Evolutionary conservation across 148 eudicot genomes (phyloP), one percentile per base, ranked within the genome.

Genomic region (Polygonum maritimum): DNA sequence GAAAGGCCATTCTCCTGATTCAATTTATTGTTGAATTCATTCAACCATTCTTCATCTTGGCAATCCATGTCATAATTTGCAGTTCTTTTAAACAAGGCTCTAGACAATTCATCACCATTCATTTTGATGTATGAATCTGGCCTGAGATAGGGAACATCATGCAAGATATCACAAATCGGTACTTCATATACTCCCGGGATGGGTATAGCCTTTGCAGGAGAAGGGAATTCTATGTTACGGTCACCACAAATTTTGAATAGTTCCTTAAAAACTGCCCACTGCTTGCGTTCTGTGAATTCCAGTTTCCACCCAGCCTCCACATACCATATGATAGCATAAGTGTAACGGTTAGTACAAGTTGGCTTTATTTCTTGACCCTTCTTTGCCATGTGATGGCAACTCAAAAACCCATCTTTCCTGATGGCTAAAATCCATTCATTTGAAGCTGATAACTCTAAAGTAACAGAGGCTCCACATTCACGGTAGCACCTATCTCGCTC

Each of bases 221-320:
- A 83, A 11, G 84, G 75, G 69, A 65, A 79, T 16, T 79, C 76
- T 33, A 70, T 79, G 76, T 90, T 92, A 73, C 88, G 83, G 18
- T 92, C 89, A 67, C 73, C 87, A 78, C 98, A 94, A 75, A 83
- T 77, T 80, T 84, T 89, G 26, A 88, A 92, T 0, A 94, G 80
- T 62, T 94, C 94, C 78, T 89, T 94, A 51, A 94, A 94, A 49
- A 90, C 76, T 36, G 79, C 33, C 98, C 98, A 94, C 36, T 94
- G 94, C 70, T 81, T 86, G 79, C 88, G 86, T 39, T 85, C 78
- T 47, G 88, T 85, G 81, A 94, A 94, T 85, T 94, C 98, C 0
- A 94, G 88, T 79, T 89, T 94, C 94, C 89, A 94, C 69, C 84
- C 84, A 71, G 77, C 75, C 39, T 92, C 96, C 3, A 69, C 86